These are phyloP conservation scores for Chaetomium tenue DNA, from an alignment of 495 filamentous ascomycete genomes.

Conservation along the genomic window DNA sequence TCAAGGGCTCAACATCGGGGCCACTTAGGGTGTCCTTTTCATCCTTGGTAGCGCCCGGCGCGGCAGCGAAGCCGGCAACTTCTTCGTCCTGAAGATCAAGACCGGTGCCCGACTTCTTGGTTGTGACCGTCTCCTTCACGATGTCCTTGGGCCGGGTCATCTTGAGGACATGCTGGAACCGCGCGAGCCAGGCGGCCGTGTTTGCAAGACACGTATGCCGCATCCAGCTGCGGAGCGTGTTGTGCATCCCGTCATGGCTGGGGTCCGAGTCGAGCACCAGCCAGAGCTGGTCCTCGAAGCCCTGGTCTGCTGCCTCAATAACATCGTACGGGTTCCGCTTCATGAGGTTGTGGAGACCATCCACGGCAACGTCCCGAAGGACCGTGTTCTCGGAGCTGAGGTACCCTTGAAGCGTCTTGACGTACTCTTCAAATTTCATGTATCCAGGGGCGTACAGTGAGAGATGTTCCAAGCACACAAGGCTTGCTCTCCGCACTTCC, in stretches of 20 bases:
- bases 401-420: conserved; percentile 74
- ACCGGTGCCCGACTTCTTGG: conserved; percentile 51
- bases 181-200: conserved; percentile 77
- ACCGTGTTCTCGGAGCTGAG: conserved; percentile 63
- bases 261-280: conserved; percentile 75
- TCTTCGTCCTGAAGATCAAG: conserved; percentile 92
- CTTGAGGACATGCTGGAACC: conserved; percentile 83
- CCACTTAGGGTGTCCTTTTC: conserved; percentile 59
- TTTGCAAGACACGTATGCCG: conserved; percentile 77
- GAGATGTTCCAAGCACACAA: conserved; percentile 84
- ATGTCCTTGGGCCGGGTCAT: conserved; percentile 68
- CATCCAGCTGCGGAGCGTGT: conserved; percentile 87
- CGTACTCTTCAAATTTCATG: conserved; percentile 78
- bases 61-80: conserved; percentile 86
- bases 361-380: conserved; percentile 76
- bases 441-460: conserved; percentile 87
- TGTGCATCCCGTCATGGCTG: conserved; percentile 69
- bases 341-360: conserved; percentile 92
- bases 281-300: conserved; percentile 91
- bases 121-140: conserved; percentile 48
- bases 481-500: conserved; percentile 70
- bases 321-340: conserved; percentile 82
- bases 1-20: conserved; percentile 78
- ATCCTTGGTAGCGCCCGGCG: conserved; percentile 61
- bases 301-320: conserved; percentile 65